Evolutionary conservation across 179 eudicot genomes (phyloP).

Genomic region (Carnegiea gigantea): DNA sequence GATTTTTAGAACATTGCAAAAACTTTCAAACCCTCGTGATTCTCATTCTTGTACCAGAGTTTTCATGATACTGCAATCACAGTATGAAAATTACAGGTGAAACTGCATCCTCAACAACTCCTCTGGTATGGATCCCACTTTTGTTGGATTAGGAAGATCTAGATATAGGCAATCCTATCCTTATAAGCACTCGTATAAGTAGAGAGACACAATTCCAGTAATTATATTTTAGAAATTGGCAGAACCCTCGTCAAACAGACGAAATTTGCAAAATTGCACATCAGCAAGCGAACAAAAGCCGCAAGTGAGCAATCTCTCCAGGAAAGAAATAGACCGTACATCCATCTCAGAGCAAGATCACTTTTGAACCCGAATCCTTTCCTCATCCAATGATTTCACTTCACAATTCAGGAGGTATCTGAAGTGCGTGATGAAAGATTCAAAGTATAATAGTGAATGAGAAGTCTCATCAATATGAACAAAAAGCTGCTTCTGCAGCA

Average conservation of each 20-base stretch:
- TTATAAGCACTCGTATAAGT: too few relatives aligned
- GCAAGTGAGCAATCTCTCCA: not conserved
- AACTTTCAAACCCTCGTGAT: not conserved
- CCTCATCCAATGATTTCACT: not conserved
- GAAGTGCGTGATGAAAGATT: not conserved
- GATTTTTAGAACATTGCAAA: not conserved
- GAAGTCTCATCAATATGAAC: slow-evolving; percentile 10
- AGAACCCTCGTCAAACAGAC: not conserved
- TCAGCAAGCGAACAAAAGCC: not conserved
- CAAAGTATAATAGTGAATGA: not conserved
- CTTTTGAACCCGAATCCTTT: not conserved
- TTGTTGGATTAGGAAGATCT: too few relatives aligned
- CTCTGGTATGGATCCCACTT: too few relatives aligned
- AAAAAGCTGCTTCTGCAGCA: slow-evolving; percentile 12
- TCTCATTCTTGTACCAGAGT: too few relatives aligned
- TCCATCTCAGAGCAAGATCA: not conserved
- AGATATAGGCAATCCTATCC: too few relatives aligned
- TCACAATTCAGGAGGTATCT: not conserved
- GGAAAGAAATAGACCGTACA: not conserved
- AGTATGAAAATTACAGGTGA: too few relatives aligned
- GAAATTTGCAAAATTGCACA: not conserved
- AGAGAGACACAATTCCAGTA: too few relatives aligned
- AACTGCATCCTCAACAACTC: too few relatives aligned
- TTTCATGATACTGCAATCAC: too few relatives aligned
- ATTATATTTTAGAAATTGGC: too few relatives aligned